A percentile compares a stretch with the other conserved stretches of the same genome.
Evolutionary conservation across 495 filamentous ascomycete species (phyloP).

Genomic region (Aspergillus carlsbadensis): DNA sequence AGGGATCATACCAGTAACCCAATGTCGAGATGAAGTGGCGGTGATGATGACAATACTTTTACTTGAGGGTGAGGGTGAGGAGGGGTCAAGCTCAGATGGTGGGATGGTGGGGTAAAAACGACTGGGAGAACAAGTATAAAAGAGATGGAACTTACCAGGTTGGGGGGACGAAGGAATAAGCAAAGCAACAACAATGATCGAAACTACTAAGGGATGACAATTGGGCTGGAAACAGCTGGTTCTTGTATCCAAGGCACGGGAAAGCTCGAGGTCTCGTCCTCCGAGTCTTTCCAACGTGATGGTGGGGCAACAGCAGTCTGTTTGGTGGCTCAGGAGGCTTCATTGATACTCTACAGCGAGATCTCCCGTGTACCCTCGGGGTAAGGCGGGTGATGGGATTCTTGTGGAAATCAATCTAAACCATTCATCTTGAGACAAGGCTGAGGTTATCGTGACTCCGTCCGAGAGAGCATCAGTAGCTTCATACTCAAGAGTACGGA

Average conservation of each 20-base stretch:
- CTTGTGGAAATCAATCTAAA: background rate
- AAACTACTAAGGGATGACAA: conserved; percentile 8
- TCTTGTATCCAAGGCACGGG: conserved; percentile 31
- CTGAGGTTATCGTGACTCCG: background rate
- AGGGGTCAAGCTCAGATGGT: conserved; percentile 18
- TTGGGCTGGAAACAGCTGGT: conserved; percentile 26
- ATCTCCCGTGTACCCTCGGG: conserved; percentile 44
- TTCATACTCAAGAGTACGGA: background rate
- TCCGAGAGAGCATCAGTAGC: background rate
- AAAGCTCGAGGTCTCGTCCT: conserved; percentile 32
- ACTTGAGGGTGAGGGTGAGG: conserved; percentile 3
- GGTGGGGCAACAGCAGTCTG: conserved; percentile 34
- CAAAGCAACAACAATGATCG: conserved; percentile 18
- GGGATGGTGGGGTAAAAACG: conserved; percentile 23
- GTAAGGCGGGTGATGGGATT: conserved; percentile 24
- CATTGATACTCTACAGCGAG: conserved; percentile 36
- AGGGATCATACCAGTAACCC: conserved; percentile 4
- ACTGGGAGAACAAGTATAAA: conserved; percentile 20
- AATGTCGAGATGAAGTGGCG: background rate
- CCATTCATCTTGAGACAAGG: background rate
- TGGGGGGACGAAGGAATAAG: conserved; percentile 12
- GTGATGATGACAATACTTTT: conserved; percentile 19
- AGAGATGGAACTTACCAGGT: conserved; percentile 21
- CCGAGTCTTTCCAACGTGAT: conserved; percentile 46
- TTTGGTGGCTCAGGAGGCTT: conserved; percentile 22